Percentiles rank a stretch among this genome's conserved stretches.
Conservation (phyloP, 352 stramenopile genomes). For the Pythium plurisporium region DNA sequence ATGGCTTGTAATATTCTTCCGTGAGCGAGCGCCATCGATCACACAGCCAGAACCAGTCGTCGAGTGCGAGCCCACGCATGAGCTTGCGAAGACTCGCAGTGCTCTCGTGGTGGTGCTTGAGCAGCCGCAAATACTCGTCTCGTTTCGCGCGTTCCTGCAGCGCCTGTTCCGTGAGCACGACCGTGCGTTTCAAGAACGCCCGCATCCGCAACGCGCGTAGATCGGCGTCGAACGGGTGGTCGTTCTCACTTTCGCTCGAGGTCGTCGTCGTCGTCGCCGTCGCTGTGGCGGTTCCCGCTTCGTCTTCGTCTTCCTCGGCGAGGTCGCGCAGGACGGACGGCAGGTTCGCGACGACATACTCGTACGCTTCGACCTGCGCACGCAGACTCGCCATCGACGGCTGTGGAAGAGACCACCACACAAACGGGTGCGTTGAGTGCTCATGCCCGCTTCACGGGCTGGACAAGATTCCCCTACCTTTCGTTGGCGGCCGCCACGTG, state of each 20-base stretch:
- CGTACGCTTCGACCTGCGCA: background rate
- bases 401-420: background rate
- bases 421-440: background rate
- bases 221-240: no score
- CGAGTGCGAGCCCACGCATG: background rate
- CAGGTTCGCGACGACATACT: background rate
- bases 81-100: background rate
- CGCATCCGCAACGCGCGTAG: background rate
- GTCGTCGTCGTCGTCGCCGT: background rate
- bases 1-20: background rate
- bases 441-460: no score
- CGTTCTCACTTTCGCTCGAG: no score
- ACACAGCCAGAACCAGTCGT: slow-evolving; percentile 9
- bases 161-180: background rate
- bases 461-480: no score
- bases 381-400: background rate
- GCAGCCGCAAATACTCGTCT: background rate
- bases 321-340: background rate
- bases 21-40: slow-evolving; percentile 5
- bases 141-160: background rate
- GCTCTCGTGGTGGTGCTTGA: background rate
- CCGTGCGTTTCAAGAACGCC: background rate
- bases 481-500: background rate
- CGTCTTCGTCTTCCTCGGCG: background rate
- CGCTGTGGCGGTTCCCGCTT: background rate